Conservation (phyloP, 192 early-diverging fungal species). For the Lobosporangium transversale region DNA sequence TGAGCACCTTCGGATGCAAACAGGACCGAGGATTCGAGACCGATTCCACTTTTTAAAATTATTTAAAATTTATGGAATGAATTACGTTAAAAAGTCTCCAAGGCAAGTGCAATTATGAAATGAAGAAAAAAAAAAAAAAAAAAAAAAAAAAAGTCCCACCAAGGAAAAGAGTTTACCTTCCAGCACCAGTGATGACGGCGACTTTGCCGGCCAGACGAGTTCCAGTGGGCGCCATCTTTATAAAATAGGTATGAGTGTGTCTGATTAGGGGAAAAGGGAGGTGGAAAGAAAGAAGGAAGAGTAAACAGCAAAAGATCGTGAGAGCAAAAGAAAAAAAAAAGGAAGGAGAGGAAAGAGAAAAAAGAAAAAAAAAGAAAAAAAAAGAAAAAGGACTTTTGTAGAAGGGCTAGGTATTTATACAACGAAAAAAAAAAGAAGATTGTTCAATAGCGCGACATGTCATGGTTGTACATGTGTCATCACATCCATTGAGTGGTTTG, state of each 20-base stretch:
- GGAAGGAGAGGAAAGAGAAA: background rate
- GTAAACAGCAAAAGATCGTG: background rate
- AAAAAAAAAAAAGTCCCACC: background rate
- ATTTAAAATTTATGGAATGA: background rate
- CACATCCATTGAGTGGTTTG: no score
- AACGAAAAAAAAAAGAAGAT: background rate
- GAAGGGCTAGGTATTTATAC: no score
- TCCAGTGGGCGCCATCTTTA: conserved; percentile 45
- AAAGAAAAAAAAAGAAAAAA: background rate
- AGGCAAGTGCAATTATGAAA: background rate
- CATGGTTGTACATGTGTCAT: background rate
- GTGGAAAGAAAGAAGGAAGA: background rate
- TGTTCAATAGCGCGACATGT: background rate
- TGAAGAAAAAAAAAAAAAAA: background rate
- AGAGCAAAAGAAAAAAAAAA: background rate
- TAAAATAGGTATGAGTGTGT: background rate
- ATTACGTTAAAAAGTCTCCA: no score
- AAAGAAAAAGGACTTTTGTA: background rate
- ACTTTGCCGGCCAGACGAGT: conserved; percentile 74
- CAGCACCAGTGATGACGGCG: conserved; percentile 84
- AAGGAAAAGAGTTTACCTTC: conserved; percentile 60
- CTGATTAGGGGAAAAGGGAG: background rate
- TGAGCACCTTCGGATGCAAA: conserved; percentile 84
- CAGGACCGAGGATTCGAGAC: conserved; percentile 75
- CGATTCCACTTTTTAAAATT: conserved; percentile 72